phyloP scores from a whole-genome alignment of 2,329 filamentous ascomycete genomes.

The Ophiostoma pallidulum region DNA sequence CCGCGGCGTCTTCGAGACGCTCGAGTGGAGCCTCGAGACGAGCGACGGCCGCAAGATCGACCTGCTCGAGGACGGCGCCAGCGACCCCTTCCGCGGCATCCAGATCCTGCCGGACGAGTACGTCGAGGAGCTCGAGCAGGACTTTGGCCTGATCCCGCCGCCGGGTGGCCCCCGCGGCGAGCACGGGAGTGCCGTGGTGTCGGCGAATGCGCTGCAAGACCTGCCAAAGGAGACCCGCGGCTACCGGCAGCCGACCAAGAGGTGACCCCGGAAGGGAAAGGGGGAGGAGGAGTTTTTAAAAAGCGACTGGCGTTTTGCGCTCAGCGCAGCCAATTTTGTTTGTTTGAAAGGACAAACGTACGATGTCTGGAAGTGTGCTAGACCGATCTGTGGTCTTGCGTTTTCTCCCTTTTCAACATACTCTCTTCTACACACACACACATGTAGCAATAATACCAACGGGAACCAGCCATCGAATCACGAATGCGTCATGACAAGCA shows the following conservation, averaged over 20 bases:
- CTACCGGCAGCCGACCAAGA: conserved; percentile 41
- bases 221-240: conserved; percentile 28
- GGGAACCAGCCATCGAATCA: too few species aligned
- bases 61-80: conserved; percentile 54
- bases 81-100: conserved; percentile 16
- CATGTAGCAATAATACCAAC: too few species aligned
- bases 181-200: conserved; percentile 1
- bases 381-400: too few species aligned
- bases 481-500: too few species aligned
- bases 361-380: too few species aligned
- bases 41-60: conserved; percentile 54
- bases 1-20: conserved; percentile 67
- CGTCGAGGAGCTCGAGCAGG: conserved; percentile 28
- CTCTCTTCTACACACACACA: not conserved
- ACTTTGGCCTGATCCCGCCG: conserved; percentile 11
- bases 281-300: too few species aligned
- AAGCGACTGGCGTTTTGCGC: too few species aligned
- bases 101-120: conserved; percentile 16
- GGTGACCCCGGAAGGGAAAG: conserved; percentile 1
- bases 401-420: not conserved
- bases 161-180: conserved; percentile 2
- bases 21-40: conserved; percentile 77
- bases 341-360: not conserved
- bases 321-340: too few species aligned
- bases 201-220: conserved; percentile 1